Base-by-base conservation (phyloP, 805 yeast species). In the Wilhelminamyces savonicus region DNA sequence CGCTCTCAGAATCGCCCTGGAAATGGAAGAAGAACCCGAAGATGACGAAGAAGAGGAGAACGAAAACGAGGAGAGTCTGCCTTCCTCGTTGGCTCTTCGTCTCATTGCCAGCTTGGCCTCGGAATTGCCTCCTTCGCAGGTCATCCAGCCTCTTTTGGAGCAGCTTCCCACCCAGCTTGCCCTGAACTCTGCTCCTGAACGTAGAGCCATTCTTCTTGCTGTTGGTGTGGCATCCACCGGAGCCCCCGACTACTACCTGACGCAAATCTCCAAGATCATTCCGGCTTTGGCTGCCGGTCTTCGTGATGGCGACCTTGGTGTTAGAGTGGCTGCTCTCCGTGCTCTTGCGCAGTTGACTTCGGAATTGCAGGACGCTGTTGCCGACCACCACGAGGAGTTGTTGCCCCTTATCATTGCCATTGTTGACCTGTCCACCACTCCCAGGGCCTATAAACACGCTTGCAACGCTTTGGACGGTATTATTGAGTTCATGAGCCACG, bases 71-170 rank as follows among this genome's bases (percentile, higher is more conserved):
- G 97, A 90, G 59, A 82, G 77, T 48, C 72, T 78, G 32, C 94
- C 95, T 33, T 59, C 78, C 25, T 57, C 81, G 29, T 70, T 86
- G 41, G 95, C 94, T 11, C 69, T 87, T 46, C 76, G 95, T 61
- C 65, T 90, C 35, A 56, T 92, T 31, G 82, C 85, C 30, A 74
- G 75, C 49, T 76, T 90, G 42, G 75, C 97, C 12, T 66, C 79
- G 26, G 87, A 81, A 49, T 69, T 92, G 48, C 96, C 99, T 31
- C 95, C 97, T 28, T 74, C 86, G 24, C 98, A 92, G 58, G 94
- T 84, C 33, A 78, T 88, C 41, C 72, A 69, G 40, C 90, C 95
- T 25, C 69, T 90, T 39, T 68, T 86, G 37, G 83, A 77, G 41
- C 73, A 71, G 41, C 56, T 83, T 39, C 70, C 74, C 26, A 52